A percentile compares a stretch with the other conserved stretches of the same genome.
Evolutionary conservation across 148 eudicot genomes (phyloP).

Genomic region (Rhododendron molle): DNA sequence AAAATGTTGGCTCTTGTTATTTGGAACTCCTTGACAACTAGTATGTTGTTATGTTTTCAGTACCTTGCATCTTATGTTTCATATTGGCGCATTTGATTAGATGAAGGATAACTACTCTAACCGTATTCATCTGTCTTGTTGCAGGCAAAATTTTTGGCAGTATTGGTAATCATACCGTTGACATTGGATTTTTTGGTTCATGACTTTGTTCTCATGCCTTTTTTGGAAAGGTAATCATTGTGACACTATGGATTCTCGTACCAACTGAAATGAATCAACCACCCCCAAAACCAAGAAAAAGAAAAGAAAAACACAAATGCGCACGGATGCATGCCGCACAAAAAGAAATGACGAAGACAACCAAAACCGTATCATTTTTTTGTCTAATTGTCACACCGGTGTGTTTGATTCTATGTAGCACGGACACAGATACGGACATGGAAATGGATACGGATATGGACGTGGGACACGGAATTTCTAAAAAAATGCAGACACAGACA

Average conservation of each 20-base stretch:
- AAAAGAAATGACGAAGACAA: neutral
- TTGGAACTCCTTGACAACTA: neutral
- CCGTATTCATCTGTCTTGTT: constrained; percentile 18
- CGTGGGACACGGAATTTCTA: too few species aligned
- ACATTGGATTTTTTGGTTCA: constrained; percentile 86
- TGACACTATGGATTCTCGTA: neutral
- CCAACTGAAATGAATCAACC: neutral
- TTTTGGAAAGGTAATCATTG: constrained; percentile 79
- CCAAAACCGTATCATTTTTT: neutral
- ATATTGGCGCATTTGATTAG: neutral
- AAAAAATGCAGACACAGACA: too few species aligned
- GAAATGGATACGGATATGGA: too few species aligned
- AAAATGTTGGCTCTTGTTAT: neutral
- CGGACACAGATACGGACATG: too few species aligned
- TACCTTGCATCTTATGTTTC: neutral
- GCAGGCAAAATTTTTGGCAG: constrained; percentile 96
- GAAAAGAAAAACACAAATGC: neutral
- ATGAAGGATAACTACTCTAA: neutral
- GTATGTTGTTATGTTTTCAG: neutral
- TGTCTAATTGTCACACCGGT: neutral
- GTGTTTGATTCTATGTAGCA: neutral
- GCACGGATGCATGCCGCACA: neutral
- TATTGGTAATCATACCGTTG: constrained; percentile 74
- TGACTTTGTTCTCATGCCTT: constrained; percentile 94
- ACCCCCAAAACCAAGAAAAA: neutral